phyloP scores from a whole-genome alignment of 441 rosid species.

The Gossypium davidsonii region DNA sequence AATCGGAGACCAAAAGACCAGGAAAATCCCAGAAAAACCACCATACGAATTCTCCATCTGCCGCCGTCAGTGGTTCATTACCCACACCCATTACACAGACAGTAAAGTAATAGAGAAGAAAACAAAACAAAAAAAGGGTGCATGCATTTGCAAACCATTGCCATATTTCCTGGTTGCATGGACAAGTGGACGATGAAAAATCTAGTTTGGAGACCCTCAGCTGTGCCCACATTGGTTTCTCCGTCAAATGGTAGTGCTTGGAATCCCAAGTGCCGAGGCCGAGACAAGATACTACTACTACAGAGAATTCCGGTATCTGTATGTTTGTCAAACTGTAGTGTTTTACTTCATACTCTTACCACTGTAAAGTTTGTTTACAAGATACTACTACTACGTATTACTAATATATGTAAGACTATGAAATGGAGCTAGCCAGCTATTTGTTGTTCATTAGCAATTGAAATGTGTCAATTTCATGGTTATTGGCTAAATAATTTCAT shows the following conservation, averaged over 20 bases:
- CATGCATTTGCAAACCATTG: neutral
- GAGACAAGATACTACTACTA: neutral
- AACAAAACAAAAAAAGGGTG: neutral
- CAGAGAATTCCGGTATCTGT: neutral
- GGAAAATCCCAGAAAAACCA: conserved; percentile 59
- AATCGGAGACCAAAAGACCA: conserved; percentile 49
- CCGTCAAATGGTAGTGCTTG: conserved; percentile 1
- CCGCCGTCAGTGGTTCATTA: conserved; percentile 14
- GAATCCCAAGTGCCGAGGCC: conserved; percentile 15
- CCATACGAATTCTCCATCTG: conserved; percentile 26
- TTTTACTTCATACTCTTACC: neutral
- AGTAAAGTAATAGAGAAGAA: conserved; percentile 19
- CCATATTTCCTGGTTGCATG: conserved; percentile 26
- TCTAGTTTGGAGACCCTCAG: neutral
- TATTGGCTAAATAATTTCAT: neutral
- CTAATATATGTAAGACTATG: neutral
- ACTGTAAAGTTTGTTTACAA: neutral
- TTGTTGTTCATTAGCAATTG: neutral
- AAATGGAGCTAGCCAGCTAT: neutral
- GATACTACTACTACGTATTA: neutral
- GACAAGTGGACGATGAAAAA: conserved; percentile 21
- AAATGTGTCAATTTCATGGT: neutral
- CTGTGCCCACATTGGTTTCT: neutral
- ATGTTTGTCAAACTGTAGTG: neutral
- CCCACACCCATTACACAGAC: conserved; percentile 22